Conservation (phyloP, 345 rosid species). For the Noccaea caerulescens region DNA sequence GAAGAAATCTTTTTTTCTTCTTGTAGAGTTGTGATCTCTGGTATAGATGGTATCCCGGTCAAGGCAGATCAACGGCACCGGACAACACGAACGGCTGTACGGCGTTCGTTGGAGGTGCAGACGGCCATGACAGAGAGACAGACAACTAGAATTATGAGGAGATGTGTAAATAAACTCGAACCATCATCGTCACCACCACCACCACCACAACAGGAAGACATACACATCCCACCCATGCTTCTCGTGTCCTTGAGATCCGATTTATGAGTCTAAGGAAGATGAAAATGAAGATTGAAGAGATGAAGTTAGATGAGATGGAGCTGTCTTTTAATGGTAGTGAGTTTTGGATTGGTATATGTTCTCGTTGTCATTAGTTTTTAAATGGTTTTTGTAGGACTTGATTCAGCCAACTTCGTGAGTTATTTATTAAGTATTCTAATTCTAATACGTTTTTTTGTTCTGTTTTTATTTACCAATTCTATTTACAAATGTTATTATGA, state of each 20-base stretch:
- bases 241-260: conserved; percentile 6
- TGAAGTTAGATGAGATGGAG: conserved; percentile 35
- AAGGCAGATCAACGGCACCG: conserved; percentile 38
- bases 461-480: not conserved
- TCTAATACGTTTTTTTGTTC: not conserved
- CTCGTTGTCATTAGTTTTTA: not conserved
- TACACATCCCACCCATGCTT: conserved; percentile 48
- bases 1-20: conserved; percentile 2
- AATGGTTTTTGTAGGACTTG: conserved; percentile 19
- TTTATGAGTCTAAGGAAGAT: not conserved
- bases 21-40: conserved; percentile 18
- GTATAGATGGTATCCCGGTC: not conserved
- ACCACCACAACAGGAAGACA: conserved; percentile 42
- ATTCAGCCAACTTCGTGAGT: conserved; percentile 12
- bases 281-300: not conserved
- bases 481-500: not conserved
- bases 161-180: conserved; percentile 23
- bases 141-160: conserved; percentile 44
- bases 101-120: conserved; percentile 45
- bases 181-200: conserved; percentile 42
- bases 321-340: conserved; percentile 21
- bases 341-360: conserved; percentile 5
- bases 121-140: conserved; percentile 50
- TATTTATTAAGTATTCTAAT: not conserved
- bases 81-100: conserved; percentile 37